Base-by-base conservation (phyloP, 768 basidiomycete species). In the Cubamyces sp. region DNA sequence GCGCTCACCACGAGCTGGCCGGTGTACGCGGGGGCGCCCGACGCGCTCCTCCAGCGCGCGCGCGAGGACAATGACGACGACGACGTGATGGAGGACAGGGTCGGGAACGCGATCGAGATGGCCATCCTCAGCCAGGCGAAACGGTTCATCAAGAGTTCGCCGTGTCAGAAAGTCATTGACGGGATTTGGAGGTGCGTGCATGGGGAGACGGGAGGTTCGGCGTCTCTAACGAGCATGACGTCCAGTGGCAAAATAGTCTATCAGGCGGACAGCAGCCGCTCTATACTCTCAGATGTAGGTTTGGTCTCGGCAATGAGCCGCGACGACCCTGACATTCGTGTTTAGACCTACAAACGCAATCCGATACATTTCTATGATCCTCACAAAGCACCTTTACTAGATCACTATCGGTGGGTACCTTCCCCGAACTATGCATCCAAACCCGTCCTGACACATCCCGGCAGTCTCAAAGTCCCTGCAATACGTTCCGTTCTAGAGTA, bases 351-450 rank as follows among this genome's bases (percentile, higher is more conserved):
- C 75, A 97, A 97, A 78, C 84, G 88, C 50, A 92, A 85, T 25
- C 94, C 96, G 12, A 84, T 97, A 37, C 92, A 95, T 73, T 90
- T 96, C 68, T 97, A 98, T 73, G 94, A 98, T 71, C 95, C 95
- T 3, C 90, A 94, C 70, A 92, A 87, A 72, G 95, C 95, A 0
- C 93, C 95, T 18, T 74, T 97, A n/a, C 83, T 98, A 7, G 94
- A 98, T 71, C 95, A 98, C 74, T 98, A 97, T 70, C 87, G 96
- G 92, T 92, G 57, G 34, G 81, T 71, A 16, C 42, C 39, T 26
- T 30, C n/a, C 26, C 6, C 9, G 18, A 15, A 15, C 8, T 28
- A 3, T 11, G 21, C 34, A 34, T 11, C 9, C 18, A 37, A 34
- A 14, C 26, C 3, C 16, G 48, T 46, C 54, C 52, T 71, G 61